A percentile compares a stretch with the other conserved stretches of the same genome.
These are phyloP conservation scores for Spatholobus suberectus DNA, from an alignment of 306 rosid species.

Conservation along the genomic window DNA sequence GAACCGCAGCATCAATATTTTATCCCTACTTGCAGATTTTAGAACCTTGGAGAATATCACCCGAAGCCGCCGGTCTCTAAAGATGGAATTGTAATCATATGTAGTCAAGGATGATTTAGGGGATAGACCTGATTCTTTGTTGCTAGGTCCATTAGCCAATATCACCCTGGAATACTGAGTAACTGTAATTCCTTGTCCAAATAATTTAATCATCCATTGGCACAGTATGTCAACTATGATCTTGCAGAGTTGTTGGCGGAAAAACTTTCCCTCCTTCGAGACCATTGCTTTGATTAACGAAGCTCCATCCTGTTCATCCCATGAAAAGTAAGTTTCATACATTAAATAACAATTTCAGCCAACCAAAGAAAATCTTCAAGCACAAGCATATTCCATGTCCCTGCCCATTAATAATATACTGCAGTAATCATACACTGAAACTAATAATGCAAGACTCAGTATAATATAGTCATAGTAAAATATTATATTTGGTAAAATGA, in stretches of 20 bases:
- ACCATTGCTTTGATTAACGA: constrained; percentile 78
- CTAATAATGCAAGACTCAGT: constrained; percentile 15
- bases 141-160: constrained; percentile 55
- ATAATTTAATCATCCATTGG: constrained; percentile 65
- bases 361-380: constrained; percentile 27
- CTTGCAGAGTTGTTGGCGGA: constrained; percentile 70
- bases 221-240: constrained; percentile 64
- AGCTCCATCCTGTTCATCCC: constrained; percentile 78
- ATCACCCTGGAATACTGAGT: constrained; percentile 49
- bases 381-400: not conserved
- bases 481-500: not conserved
- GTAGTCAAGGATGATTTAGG: constrained; percentile 53
- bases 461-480: not conserved
- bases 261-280: constrained; percentile 74
- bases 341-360: constrained; percentile 4
- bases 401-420: not conserved
- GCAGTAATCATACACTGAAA: not conserved
- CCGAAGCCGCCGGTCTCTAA: constrained; percentile 75
- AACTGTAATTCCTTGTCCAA: constrained; percentile 53
- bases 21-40: constrained; percentile 68
- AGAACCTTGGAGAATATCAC: constrained; percentile 67
- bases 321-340: constrained; percentile 38
- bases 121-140: constrained; percentile 53
- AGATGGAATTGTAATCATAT: constrained; percentile 58
- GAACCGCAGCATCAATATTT: constrained; percentile 65